phyloP scores from a whole-genome alignment of 129 eudicot species.

The Centrapalus pauciflorus region DNA sequence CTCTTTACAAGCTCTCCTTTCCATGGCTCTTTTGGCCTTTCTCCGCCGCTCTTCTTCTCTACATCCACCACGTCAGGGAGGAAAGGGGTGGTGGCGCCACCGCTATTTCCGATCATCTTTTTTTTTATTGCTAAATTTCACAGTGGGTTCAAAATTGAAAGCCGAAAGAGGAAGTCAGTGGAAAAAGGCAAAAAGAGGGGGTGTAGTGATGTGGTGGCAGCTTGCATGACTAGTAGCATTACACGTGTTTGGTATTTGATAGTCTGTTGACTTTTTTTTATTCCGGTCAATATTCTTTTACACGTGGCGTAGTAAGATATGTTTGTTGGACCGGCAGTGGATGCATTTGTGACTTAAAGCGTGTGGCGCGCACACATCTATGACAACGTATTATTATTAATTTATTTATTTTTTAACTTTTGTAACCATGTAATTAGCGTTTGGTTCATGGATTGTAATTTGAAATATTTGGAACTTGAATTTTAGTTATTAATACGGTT shows the following conservation, averaged over 20 bases:
- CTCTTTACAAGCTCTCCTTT: slow-evolving; percentile 76
- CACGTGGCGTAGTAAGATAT: neutral
- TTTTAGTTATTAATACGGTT: no score
- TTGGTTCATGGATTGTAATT: no score
- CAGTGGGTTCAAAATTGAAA: neutral
- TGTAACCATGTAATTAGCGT: no score
- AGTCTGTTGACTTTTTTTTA: neutral
- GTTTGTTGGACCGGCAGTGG: neutral
- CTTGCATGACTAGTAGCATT: slow-evolving; percentile 22
- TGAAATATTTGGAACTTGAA: no score
- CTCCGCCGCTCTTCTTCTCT: neutral
- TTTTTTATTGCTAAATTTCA: neutral
- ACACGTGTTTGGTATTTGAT: slow-evolving; percentile 22
- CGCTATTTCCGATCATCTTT: slow-evolving; percentile 26
- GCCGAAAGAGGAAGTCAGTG: neutral
- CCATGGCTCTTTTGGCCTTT: slow-evolving; percentile 66
- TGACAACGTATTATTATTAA: no score
- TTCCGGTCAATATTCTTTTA: neutral
- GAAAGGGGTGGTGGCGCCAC: slow-evolving; percentile 18
- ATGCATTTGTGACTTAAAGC: neutral
- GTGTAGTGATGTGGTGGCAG: slow-evolving; percentile 25
- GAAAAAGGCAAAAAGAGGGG: neutral
- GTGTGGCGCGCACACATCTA: slow-evolving; percentile 28
- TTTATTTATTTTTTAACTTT: no score
- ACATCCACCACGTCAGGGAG: slow-evolving; percentile 17